These are phyloP conservation scores for Beauveria scarabaeidicola DNA, from an alignment of 2,329 filamentous ascomycete species.

Conservation along the genomic window DNA sequence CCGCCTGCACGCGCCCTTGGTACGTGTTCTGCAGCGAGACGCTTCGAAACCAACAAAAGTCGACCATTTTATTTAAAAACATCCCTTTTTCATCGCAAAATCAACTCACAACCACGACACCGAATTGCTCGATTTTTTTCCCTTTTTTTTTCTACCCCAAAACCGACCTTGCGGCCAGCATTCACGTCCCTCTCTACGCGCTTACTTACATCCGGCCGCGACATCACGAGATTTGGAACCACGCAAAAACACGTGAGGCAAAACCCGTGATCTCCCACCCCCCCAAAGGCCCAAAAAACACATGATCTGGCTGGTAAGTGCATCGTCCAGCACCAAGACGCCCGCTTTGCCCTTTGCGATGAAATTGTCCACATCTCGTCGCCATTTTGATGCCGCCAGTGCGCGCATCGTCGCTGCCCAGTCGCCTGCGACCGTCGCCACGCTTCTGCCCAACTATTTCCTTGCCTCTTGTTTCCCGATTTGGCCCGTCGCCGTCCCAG, in stretches of 20 bases:
- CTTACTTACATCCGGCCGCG: constrained; percentile 27
- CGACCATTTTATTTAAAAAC: constrained; percentile 13
- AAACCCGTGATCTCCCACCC: constrained; percentile 35
- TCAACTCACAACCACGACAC: background rate
- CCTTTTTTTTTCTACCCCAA: constrained; percentile 4
- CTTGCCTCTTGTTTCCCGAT: background rate
- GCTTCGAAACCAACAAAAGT: background rate
- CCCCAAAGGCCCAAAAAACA: constrained; percentile 23
- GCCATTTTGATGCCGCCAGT: constrained; percentile 11
- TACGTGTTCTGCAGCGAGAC: background rate
- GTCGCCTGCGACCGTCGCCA: background rate
- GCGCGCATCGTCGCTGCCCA: background rate
- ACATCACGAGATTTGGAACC: constrained; percentile 37
- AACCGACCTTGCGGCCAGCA: constrained; percentile 4
- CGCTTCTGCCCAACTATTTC: background rate
- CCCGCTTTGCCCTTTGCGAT: constrained; percentile 13
- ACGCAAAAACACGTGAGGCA: constrained; percentile 36
- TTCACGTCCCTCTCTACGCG: constrained; percentile 12
- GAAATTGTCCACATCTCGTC: constrained; percentile 5
- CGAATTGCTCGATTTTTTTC: background rate
- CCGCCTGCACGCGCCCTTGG: constrained; percentile 6
- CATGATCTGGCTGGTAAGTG: constrained; percentile 39
- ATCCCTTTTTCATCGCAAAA: background rate
- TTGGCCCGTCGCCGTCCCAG: background rate
- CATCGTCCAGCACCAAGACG: constrained; percentile 5